Evolutionary conservation across 495 filamentous ascomycete genomes (phyloP).

Genomic region (Aspergillus sparsus): DNA sequence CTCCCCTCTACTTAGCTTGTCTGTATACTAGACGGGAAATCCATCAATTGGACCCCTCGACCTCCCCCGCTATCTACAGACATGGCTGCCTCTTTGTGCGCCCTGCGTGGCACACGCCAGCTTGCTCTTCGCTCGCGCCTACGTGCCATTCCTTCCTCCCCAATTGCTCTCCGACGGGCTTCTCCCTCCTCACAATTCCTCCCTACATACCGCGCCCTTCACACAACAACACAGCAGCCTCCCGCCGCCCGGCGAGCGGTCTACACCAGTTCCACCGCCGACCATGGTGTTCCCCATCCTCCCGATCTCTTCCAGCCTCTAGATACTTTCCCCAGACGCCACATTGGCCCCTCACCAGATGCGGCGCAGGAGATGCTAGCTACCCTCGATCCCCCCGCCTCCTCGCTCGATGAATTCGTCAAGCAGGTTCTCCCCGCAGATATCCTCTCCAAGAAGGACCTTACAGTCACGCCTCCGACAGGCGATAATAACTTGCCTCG

Average conservation of each 20-base stretch:
- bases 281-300: constrained; percentile 47
- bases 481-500: constrained; percentile 43
- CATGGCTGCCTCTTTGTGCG: constrained; percentile 48
- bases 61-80: constrained; percentile 19
- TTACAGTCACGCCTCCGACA: constrained; percentile 44
- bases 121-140: constrained; percentile 42
- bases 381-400: constrained; percentile 71
- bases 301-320: constrained; percentile 50
- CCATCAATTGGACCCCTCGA: constrained; percentile 8
- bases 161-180: constrained; percentile 33
- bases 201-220: constrained; percentile 29
- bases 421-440: constrained; percentile 79
- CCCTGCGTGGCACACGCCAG: constrained; percentile 47
- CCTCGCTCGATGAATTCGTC: constrained; percentile 83
- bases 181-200: constrained; percentile 34
- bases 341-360: constrained; percentile 84
- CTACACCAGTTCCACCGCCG: constrained; percentile 44
- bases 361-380: constrained; percentile 79
- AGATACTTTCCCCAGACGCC: constrained; percentile 78
- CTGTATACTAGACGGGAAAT: constrained; percentile 7
- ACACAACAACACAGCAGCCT: constrained; percentile 30
- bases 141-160: constrained; percentile 28
- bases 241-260: constrained; percentile 37
- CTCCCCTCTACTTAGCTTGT: not conserved
- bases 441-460: constrained; percentile 70